These are phyloP conservation scores for Musa itinerans DNA, from an alignment of 176 grass and related monocot species.

Conservation along the genomic window DNA sequence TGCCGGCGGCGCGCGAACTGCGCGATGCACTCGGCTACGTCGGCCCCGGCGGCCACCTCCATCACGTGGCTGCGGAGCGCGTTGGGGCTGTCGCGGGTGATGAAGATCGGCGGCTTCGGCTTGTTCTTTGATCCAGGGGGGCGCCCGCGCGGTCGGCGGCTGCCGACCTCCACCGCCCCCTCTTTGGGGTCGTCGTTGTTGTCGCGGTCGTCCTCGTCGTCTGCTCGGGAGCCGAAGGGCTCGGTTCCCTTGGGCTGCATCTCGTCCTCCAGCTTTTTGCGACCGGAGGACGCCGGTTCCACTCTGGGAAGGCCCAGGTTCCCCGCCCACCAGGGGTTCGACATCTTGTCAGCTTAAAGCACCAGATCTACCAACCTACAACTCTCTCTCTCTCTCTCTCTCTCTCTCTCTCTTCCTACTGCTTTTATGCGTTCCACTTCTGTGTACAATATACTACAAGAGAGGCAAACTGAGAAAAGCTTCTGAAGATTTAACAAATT, in stretches of 20 bases:
- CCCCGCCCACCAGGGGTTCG: constrained; percentile 3
- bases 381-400: background rate
- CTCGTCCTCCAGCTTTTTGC: background rate
- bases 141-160: constrained; percentile 3
- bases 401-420: background rate
- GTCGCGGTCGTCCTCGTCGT: background rate
- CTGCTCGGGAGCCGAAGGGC: background rate
- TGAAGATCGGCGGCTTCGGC: constrained; percentile 14
- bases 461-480: no score
- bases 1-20: constrained; percentile 21
- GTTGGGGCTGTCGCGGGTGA: constrained; percentile 26
- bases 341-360: background rate
- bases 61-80: constrained; percentile 22
- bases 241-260: background rate
- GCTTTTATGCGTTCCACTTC: no score
- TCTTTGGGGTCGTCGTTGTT: constrained; percentile 2
- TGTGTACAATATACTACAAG: no score
- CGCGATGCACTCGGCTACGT: constrained; percentile 13
- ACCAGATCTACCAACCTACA: no score
- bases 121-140: constrained; percentile 21
- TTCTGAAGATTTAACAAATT: no score
- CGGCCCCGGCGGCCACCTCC: constrained; percentile 12
- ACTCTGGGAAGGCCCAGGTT: background rate
- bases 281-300: background rate
- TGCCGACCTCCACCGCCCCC: constrained; percentile 6